phyloP scores from a whole-genome alignment of 31 red algal species.

The Endocladia muricata region DNA sequence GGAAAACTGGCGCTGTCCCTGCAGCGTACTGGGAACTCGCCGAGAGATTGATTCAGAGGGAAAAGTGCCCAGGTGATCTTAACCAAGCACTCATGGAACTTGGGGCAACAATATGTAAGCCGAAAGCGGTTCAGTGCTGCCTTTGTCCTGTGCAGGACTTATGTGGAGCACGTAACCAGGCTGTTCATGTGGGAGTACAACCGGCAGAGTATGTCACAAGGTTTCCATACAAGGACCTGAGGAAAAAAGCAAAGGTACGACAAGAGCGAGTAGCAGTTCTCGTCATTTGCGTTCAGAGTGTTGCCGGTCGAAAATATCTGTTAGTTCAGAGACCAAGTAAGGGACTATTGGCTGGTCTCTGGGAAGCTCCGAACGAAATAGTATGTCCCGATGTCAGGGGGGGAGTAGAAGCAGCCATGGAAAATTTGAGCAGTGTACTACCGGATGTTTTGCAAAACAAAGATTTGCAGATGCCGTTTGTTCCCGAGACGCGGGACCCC shows the following conservation, averaged over 20 bases:
- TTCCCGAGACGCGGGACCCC: background rate
- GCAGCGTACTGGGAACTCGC: constrained; percentile 47
- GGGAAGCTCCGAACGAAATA: constrained; percentile 80
- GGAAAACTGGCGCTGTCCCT: background rate
- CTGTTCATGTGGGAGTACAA: constrained; percentile 7
- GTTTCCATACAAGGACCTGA: constrained; percentile 50
- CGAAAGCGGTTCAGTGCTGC: constrained; percentile 48
- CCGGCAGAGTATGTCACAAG: constrained; percentile 16
- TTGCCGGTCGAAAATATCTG: constrained; percentile 26
- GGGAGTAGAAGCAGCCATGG: background rate
- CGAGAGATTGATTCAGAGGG: constrained; percentile 28
- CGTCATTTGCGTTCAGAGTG: constrained; percentile 16
- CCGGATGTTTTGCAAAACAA: background rate
- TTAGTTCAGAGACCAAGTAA: constrained; percentile 41
- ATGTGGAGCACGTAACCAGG: constrained; percentile 63
- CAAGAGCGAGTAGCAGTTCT: constrained; percentile 55
- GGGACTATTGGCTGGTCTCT: constrained; percentile 79
- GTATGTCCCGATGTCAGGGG: constrained; percentile 6
- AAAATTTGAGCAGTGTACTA: background rate
- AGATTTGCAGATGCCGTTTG: background rate
- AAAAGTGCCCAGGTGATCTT: constrained; percentile 70
- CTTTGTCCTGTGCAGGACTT: constrained; percentile 61
- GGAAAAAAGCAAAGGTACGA: constrained; percentile 33
- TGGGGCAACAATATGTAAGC: constrained; percentile 92
- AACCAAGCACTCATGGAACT: constrained; percentile 98